Base-by-base conservation (phyloP, 495 filamentous ascomycete genomes). In the Evansstolkia leycettana region DNA sequence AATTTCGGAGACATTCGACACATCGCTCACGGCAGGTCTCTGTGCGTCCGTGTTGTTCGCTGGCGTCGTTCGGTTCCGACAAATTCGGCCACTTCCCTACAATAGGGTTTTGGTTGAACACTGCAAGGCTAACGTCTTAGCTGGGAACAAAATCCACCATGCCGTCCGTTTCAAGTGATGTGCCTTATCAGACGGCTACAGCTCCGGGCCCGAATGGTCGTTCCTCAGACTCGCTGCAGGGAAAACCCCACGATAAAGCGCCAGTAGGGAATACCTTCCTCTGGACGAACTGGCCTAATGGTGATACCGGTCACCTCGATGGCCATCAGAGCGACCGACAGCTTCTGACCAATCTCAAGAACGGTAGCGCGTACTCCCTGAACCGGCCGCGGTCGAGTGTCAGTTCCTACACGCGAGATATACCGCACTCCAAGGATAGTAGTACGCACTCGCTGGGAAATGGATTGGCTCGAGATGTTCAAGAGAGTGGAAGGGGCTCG, bases 371-470 rank as follows among this genome's bases (percentile, higher is more conserved):
- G 37, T 65, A 65, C 28, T 64, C 67, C 17, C 39, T 68, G 43
- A 65, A 64, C 48, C 62, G 60, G 33, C 61, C 58, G 16, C 61
- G 59, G 17, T 63, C 64, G 11, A 69, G 67, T 41, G 56, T 60
- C 47, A 60, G 62, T 34, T 67, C 65, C 7, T 66, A 70, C 37
- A 69, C 58, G 34, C 64, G 62, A 43, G 69, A 70, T 11, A 50
- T 55, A 41, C 52, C 52, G 16, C 59, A 55, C 30, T 72, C 70
- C 28, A 68, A 64, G 37, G 68, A 73, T 46, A 67, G 60, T 29
- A 75, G 70, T 46, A 58, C 64, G 36, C 49, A 65, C 23, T 75
- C 72, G 12, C 39, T 70, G 37, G 62, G 57, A 34, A 72, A 67
- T 41, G 65, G 55, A 17, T 58, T 55, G 26, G 34, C 42, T 14